phyloP scores from a whole-genome alignment of 345 rosid genomes.

The Euphorbia tirucalli region DNA sequence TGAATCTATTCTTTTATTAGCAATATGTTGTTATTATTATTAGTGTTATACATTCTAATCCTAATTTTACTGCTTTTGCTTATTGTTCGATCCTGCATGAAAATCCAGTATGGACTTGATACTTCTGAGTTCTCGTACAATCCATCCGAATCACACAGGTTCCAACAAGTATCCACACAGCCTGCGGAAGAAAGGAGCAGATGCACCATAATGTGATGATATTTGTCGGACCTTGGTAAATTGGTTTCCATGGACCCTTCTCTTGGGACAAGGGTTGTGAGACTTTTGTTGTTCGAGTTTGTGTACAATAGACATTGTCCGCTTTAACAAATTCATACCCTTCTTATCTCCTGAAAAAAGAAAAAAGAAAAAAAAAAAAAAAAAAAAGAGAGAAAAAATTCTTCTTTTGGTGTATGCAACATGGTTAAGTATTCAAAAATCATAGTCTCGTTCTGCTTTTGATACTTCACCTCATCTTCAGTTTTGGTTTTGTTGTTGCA shows the following conservation, averaged over 20 bases:
- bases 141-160: slow-evolving; percentile 76
- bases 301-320: slow-evolving; percentile 30
- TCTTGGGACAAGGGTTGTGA: slow-evolving; percentile 21
- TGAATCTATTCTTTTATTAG: background rate
- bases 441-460: slow-evolving; percentile 2
- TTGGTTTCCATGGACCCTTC: slow-evolving; percentile 16
- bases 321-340: slow-evolving; percentile 12
- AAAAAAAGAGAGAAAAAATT: no score
- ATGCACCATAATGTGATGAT: slow-evolving; percentile 74
- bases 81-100: slow-evolving; percentile 8
- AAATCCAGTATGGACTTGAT: slow-evolving; percentile 85
- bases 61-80: background rate
- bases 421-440: slow-evolving; percentile 6
- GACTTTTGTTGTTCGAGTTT: slow-evolving; percentile 18
- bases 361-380: no score
- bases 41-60: background rate
- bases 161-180: slow-evolving; percentile 59
- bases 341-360: background rate
- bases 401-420: slow-evolving; percentile 12
- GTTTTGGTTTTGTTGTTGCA: background rate
- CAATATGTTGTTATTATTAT: background rate
- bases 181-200: slow-evolving; percentile 80
- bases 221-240: background rate
- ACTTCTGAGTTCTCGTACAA: slow-evolving; percentile 92
- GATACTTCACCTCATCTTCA: background rate